These are phyloP conservation scores for Pyricularia pennisetigena DNA, from an alignment of 2,329 filamentous ascomycete genomes.

Conservation along the genomic window DNA sequence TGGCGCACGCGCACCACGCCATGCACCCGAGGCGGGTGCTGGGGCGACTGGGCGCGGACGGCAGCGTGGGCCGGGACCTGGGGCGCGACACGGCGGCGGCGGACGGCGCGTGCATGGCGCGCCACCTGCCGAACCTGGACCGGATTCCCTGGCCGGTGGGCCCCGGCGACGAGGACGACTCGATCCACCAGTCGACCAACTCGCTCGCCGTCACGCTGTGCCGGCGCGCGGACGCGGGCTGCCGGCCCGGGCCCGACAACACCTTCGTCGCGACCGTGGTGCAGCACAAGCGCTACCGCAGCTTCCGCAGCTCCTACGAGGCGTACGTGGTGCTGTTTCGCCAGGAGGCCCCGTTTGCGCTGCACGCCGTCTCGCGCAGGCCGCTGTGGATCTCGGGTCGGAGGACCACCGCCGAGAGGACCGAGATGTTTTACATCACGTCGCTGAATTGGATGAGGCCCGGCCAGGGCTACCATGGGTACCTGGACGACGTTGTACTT, in stretches of 20 bases:
- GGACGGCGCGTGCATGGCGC: constrained; percentile 35
- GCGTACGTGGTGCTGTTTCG: constrained; percentile 44
- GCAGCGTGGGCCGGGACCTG: constrained; percentile 35
- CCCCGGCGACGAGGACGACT: constrained; percentile 24
- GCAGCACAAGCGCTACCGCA: constrained; percentile 45
- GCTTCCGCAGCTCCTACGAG: constrained; percentile 41
- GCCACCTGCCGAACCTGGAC: constrained; percentile 28
- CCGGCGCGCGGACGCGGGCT: constrained; percentile 31
- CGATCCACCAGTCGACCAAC: constrained; percentile 51
- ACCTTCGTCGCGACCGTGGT: constrained; percentile 45
- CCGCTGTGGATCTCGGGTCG: constrained; percentile 49
- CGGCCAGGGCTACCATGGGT: constrained; percentile 42
- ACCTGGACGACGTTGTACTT: constrained; percentile 44
- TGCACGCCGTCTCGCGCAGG: constrained; percentile 36
- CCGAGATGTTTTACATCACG: constrained; percentile 49
- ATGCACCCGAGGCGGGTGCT: constrained; percentile 38
- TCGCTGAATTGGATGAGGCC: constrained; percentile 43
- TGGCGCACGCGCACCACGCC: constrained; percentile 43
- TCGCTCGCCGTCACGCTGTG: constrained; percentile 46
- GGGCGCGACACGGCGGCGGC: constrained; percentile 21
- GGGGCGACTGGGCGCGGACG: constrained; percentile 31
- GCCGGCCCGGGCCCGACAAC: constrained; percentile 30
- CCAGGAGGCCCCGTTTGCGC: constrained; percentile 34
- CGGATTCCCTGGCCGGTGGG: background rate
- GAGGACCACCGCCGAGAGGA: constrained; percentile 20